Evolutionary conservation across 331 rosid genomes (phyloP).

Genomic region (Pyracantha coccinea): DNA sequence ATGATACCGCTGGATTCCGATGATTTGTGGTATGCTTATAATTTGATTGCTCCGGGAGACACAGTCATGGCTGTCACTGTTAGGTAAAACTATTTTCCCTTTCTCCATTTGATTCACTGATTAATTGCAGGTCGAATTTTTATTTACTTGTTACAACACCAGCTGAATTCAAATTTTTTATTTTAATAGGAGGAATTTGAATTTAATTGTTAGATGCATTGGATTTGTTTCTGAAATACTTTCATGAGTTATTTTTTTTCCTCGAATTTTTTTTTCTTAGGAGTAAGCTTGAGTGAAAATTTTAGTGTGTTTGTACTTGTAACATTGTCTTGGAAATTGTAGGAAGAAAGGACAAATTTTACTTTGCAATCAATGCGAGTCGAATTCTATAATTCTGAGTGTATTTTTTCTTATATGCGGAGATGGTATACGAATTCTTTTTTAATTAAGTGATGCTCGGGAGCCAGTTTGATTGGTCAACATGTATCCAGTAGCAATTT

Average conservation of each 20-base stretch:
- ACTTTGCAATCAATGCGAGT: not conserved
- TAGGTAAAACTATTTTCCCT: conserved; percentile 32
- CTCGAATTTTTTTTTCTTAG: too few relatives aligned
- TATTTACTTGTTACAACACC: not conserved
- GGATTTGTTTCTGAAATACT: not conserved
- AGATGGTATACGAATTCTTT: not conserved
- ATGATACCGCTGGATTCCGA: conserved; percentile 89
- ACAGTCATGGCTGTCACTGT: conserved; percentile 78
- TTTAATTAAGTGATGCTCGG: not conserved
- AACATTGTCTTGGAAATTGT: too few relatives aligned
- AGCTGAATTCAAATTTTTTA: not conserved
- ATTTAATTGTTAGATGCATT: not conserved
- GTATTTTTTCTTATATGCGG: not conserved
- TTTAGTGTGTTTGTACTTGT: too few relatives aligned
- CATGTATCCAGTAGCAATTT: not conserved
- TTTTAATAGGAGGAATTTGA: not conserved
- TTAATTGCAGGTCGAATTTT: not conserved
- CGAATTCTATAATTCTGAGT: too few relatives aligned
- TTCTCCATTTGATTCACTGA: not conserved
- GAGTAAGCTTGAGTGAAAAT: too few relatives aligned
- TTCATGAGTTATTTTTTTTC: too few relatives aligned
- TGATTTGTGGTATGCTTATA: conserved; percentile 85
- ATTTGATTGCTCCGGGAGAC: conserved; percentile 88
- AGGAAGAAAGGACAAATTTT: not conserved
- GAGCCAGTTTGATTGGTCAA: not conserved